Evolutionary conservation across 345 rosid species (phyloP).

Genomic region (Euphorbia pulcherrima): DNA sequence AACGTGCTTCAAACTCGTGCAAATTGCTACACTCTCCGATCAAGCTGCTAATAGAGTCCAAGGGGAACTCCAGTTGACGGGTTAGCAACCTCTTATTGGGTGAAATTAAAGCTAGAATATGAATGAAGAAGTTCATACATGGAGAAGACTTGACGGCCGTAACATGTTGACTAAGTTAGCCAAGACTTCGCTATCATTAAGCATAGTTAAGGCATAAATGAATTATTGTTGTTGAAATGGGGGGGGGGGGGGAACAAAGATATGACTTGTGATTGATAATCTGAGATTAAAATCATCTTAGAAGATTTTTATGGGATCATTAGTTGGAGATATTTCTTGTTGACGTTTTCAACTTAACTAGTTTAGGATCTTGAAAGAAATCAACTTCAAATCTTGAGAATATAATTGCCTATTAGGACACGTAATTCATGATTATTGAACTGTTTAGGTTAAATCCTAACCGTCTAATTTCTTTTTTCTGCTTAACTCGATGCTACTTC

Average conservation of each 20-base stretch:
- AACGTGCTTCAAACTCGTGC: too few species aligned
- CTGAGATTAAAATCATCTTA: not conserved
- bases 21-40: too few species aligned
- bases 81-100: too few species aligned
- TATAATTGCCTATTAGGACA: not conserved
- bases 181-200: not conserved
- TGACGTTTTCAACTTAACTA: constrained; percentile 4
- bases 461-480: not conserved
- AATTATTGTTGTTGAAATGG: constrained; percentile 9
- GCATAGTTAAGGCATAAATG: not conserved
- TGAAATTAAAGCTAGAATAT: too few species aligned
- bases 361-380: not conserved
- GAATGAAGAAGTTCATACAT: not conserved
- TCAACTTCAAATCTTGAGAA: not conserved
- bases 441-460: not conserved
- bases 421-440: not conserved
- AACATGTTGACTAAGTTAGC: not conserved
- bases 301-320: not conserved
- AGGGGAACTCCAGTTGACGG: too few species aligned
- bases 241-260: not conserved
- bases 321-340: not conserved
- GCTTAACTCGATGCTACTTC: not conserved
- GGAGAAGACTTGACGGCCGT: not conserved
- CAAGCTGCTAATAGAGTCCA: too few species aligned
- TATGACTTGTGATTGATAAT: not conserved